Evolutionary conservation across 768 basidiomycete species (phyloP), one percentile per base, ranked within the genome.

Genomic region (Phylloporus arenicola): DNA sequence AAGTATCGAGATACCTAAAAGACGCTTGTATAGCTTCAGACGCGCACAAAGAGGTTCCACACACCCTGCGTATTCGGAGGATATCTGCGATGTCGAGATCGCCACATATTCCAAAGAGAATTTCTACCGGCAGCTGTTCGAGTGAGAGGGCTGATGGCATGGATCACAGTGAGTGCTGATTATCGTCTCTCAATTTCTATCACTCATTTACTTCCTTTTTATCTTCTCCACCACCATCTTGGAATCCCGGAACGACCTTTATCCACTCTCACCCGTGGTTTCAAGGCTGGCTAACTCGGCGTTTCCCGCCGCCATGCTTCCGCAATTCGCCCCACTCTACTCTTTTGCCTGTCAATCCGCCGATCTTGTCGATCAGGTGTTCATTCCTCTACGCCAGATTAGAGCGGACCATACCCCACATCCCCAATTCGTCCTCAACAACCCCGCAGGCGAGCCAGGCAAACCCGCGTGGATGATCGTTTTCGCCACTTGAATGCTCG

Each of bases 211-310:
- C 25, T 25, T 57, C 43, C 76, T 65, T 29, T 53, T 39, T 76
- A 81, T 76, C 48, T 25, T 71, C 67, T 1, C 79, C 79, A 80
- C 52, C 79, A 79, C 80, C 1, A 73, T 77, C 61, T 69, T 66
- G 11, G 77, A 71, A 16, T 72, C 76, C 19, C 68, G 63, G 29
- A 79, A 4, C 70, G 63, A 24, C 61, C 55, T 78, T 75, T 11
- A 79, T 72, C 7, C 74, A 64, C 39, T 60, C 63, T 80, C 81
- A 82, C 2, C 55, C 70, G 16, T 68, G 59, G 43, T 72, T 70
- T 41, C 75, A 57, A 37, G 65, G 62, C 16, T 61, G 12, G 51
- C 43, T 73, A 69, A 2, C 54, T 54, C 33, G 67, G 57, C 2
- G 66, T 63, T 33, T 69, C 63, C 39, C 73, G 63, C 35, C 79